Evolutionary conservation across 2,329 filamentous ascomycete genomes (phyloP).

Genomic region (Penicillium concentricum): DNA sequence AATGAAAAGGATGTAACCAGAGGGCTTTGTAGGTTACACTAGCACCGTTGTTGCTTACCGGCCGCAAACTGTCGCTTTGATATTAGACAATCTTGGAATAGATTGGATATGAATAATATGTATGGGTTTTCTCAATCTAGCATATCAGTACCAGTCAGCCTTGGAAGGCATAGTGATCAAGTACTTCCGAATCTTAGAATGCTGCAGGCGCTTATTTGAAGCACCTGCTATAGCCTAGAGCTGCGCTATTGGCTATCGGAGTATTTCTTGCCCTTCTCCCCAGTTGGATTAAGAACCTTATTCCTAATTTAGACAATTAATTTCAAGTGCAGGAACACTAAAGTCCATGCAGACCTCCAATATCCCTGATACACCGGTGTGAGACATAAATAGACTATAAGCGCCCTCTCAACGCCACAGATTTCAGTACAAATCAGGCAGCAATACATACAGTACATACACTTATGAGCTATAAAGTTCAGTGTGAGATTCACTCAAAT

Average conservation of each 20-base stretch:
- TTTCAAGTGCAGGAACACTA: background rate
- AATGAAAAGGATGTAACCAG: slow-evolving; percentile 8
- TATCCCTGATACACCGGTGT: slow-evolving; percentile 13
- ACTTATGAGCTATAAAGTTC: background rate
- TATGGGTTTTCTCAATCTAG: background rate
- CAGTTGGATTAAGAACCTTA: background rate
- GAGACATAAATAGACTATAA: slow-evolving; percentile 22
- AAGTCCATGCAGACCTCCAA: background rate
- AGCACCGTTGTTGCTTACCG: background rate
- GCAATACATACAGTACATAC: background rate
- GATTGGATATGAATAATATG: background rate
- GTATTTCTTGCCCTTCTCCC: background rate
- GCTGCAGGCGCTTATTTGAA: slow-evolving; percentile 1
- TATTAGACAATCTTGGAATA: background rate
- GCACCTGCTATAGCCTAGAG: background rate
- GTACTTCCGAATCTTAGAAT: background rate
- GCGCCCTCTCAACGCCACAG: slow-evolving; percentile 18
- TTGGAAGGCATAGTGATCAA: background rate
- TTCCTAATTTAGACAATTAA: background rate
- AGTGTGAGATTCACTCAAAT: background rate
- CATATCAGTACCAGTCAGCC: background rate
- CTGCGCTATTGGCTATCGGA: slow-evolving; percentile 1
- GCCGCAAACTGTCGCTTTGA: slow-evolving; percentile 7
- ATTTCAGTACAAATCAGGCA: background rate
- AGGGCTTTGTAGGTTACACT: slow-evolving; percentile 10